Evolutionary conservation across 495 filamentous ascomycete genomes (phyloP), one percentile per base, ranked within the genome.

Genomic region (Chaetomium cochliodes): DNA sequence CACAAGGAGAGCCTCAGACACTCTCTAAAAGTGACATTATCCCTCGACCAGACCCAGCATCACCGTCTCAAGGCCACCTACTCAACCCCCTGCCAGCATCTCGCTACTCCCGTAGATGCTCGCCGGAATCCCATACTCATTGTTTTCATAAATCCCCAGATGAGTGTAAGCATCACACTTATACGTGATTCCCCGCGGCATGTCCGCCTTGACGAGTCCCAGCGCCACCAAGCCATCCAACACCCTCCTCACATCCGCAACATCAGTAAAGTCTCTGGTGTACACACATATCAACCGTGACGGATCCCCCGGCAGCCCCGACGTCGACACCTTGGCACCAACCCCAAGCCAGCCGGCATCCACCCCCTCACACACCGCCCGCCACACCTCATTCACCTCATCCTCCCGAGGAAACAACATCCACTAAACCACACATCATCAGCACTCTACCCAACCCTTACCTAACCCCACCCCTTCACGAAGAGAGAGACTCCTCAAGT

Each of bases 91-190:
- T 16, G 22, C 33, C 30, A 62, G 7, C 39, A 62, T 46, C 51
- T 62, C 60, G 37, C 22, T 42, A 18, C 50, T 62, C 16, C 16
- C 16, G 20, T 62, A 55, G 0, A 62, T 22, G 12, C 50, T 55
- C 22, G 50, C 26, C 51, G 11, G 8, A 25, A 62, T 13, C 60
- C 60, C 60, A 20, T 63, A 56, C 23, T 55, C 41, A 49, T 63
- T 56, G 8, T 28, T 16, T 51, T 11, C 39, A n/a, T 55, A 63
- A 0, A 63, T 63, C 1, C 42, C 52, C 51, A 56, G 25, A 25
- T 55, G 46, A 9, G 50, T 56, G 11, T 63, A 63, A 23, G 51
- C 60, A 55, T 63, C 60, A 22, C 60, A 63, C 60, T 63, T 56
- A 39, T 62, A 62, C n/a, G 3, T 51, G 20, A 62, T 53, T 5